Percentiles rank a stretch among this genome's conserved stretches.
phyloP scores from a whole-genome alignment of 345 rosid genomes.

The Triadica sebifera region DNA sequence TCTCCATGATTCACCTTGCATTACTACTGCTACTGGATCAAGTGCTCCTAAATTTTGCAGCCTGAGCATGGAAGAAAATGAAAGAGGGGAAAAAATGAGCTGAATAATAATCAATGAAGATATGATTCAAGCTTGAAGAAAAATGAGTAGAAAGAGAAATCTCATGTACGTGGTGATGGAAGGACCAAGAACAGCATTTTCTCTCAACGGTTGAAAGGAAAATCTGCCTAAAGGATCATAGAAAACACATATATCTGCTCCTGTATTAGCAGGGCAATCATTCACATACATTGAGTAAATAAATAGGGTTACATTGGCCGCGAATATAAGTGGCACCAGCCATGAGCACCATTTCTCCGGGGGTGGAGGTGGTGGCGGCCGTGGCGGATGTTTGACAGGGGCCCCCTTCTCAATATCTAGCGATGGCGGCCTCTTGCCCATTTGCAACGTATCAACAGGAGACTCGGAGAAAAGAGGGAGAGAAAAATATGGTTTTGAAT shows the following conservation, averaged over 20 bases:
- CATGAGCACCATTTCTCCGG: conserved; percentile 58
- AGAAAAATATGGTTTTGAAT: conserved; percentile 18
- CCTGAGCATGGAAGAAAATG: background rate
- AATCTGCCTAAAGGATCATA: conserved; percentile 25
- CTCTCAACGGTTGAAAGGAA: conserved; percentile 28
- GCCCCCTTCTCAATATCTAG: conserved; percentile 34
- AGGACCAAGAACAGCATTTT: conserved; percentile 55
- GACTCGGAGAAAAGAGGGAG: conserved; percentile 5
- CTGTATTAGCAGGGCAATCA: conserved; percentile 50
- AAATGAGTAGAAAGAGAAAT: background rate
- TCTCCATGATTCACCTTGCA: conserved; percentile 19
- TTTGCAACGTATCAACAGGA: background rate
- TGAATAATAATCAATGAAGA: background rate
- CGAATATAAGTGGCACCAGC: conserved; percentile 61
- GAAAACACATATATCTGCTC: conserved; percentile 39
- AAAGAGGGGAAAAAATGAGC: background rate
- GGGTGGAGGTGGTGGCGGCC: conserved; percentile 38
- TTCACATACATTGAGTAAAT: conserved; percentile 59
- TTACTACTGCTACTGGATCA: conserved; percentile 14
- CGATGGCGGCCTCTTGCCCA: conserved; percentile 41
- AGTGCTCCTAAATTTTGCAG: conserved; percentile 27
- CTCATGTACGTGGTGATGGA: conserved; percentile 52
- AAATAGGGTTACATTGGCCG: conserved; percentile 44
- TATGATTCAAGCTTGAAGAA: background rate
- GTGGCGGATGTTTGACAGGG: background rate